phyloP scores from a whole-genome alignment of 306 rosid genomes.

The Vachellia collinsii region DNA sequence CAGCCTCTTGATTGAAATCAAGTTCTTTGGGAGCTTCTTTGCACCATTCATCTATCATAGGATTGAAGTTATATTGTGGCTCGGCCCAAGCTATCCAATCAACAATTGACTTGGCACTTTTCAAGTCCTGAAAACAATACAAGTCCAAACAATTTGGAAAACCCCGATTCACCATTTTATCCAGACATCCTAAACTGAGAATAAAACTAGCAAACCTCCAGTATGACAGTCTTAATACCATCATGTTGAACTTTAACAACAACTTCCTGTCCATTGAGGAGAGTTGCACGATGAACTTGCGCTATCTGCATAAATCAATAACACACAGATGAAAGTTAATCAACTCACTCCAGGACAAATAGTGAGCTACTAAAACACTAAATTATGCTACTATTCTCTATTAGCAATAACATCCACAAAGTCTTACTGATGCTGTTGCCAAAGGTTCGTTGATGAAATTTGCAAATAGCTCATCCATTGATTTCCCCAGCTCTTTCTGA shows the following conservation, averaged over 20 bases:
- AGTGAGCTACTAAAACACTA: conserved; percentile 5
- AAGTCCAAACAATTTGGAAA: conserved; percentile 32
- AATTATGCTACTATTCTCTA: conserved; percentile 36
- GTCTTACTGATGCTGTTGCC: conserved; percentile 97
- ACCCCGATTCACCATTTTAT: conserved; percentile 37
- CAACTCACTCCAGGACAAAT: conserved; percentile 31
- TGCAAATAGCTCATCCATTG: conserved; percentile 80
- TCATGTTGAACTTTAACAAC: conserved; percentile 98
- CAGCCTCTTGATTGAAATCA: conserved; percentile 93
- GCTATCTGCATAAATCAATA: conserved; percentile 76
- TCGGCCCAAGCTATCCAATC: conserved; percentile 99
- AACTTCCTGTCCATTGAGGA: conserved; percentile 85
- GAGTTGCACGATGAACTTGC: conserved; percentile 95
- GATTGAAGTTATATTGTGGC: conserved; percentile 90
- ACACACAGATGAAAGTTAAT: conserved; percentile 30
- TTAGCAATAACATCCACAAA: conserved; percentile 34
- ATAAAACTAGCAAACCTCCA: conserved; percentile 69
- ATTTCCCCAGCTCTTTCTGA: conserved; percentile 82
- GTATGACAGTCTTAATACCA: conserved; percentile 75
- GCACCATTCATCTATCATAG: conserved; percentile 99
- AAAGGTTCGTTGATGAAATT: conserved; percentile 74
- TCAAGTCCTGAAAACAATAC: conserved; percentile 76
- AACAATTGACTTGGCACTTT: conserved; percentile 85
- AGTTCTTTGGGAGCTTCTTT: conserved; percentile 98
- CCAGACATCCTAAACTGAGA: conserved; percentile 33